Evolutionary conservation across 1,139 yeast species (phyloP), one percentile per base, ranked within the genome.

Genomic region (Geotrichum restrictum): DNA sequence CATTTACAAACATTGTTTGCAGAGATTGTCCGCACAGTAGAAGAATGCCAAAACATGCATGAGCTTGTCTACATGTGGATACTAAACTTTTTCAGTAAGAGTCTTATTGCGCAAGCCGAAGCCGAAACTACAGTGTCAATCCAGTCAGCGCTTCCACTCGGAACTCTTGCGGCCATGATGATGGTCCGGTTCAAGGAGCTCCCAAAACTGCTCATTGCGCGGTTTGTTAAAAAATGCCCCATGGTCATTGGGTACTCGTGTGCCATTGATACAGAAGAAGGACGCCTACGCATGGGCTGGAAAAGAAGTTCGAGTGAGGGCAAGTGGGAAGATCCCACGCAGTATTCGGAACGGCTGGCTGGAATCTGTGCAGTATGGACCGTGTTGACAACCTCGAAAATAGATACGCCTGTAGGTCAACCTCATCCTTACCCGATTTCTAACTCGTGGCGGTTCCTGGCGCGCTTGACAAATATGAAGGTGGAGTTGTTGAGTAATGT

Each of bases 151-250:
- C 64, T 85, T 14, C 95, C 98, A 0, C 71, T 94, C 47, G 96
- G 89, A 0, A 78, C 76, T 60, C 69, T 93, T 42, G 74, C 94
- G 0, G 66, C 79, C 29, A 73, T 75, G 42, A 64, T 89, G 44
- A 66, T 89, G 61, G 64, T 75, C 13, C 67, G 72, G 32, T 83
- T 79, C 61, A 85, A 88, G 0, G 89, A 84, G 18, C 74, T 93
- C 52, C 76, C 79, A 41, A 85, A 85, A 54, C 79, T 77, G 51
- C 67, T 93, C 37, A 70, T 82, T 61, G 95, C 98, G 0, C 77
- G 98, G 59, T 80, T 93, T 62, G 85, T 88, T 37, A 91, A 91
- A 65, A 88, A 91, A 63, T 93, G 98, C 63, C 98, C 98, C 0
- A 79, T 79, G 55, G 78, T 91, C 21, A 82, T 94, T 45, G 98